These are phyloP conservation scores for Monosporascus sp. DNA, from an alignment of 2,329 filamentous ascomycete genomes.

Conservation along the genomic window DNA sequence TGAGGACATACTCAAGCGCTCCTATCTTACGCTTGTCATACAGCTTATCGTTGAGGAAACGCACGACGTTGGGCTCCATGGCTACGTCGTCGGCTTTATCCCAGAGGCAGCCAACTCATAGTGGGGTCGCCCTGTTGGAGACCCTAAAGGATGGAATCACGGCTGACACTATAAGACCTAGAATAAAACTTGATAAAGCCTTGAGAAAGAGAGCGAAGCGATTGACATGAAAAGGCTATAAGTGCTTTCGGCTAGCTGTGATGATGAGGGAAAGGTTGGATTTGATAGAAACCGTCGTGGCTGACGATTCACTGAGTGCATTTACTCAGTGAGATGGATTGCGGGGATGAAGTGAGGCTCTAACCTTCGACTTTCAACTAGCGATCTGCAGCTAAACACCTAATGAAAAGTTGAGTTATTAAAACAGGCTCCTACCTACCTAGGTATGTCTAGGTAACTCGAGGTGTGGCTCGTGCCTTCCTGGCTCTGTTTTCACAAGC, in stretches of 20 bases:
- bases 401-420: no score
- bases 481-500: no score
- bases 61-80: slow-evolving; percentile 89
- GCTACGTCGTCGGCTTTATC: slow-evolving; percentile 11
- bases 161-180: neutral
- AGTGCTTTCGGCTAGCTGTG: neutral
- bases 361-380: no score
- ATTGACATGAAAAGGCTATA: neutral
- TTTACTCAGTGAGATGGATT: no score
- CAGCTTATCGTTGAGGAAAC: slow-evolving; percentile 92
- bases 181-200: neutral
- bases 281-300: neutral
- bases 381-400: no score
- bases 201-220: no score
- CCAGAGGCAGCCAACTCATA: neutral
- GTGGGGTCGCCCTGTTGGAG: neutral
- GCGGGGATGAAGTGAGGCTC: no score
- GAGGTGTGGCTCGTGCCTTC: no score
- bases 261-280: neutral
- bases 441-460: no score
- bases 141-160: neutral
- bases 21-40: slow-evolving; percentile 98
- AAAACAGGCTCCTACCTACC: no score
- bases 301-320: neutral
- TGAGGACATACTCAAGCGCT: slow-evolving; percentile 76